These are phyloP conservation scores for Diversispora epigaea DNA, from an alignment of 192 early-diverging fungal genomes.

Conservation along the genomic window DNA sequence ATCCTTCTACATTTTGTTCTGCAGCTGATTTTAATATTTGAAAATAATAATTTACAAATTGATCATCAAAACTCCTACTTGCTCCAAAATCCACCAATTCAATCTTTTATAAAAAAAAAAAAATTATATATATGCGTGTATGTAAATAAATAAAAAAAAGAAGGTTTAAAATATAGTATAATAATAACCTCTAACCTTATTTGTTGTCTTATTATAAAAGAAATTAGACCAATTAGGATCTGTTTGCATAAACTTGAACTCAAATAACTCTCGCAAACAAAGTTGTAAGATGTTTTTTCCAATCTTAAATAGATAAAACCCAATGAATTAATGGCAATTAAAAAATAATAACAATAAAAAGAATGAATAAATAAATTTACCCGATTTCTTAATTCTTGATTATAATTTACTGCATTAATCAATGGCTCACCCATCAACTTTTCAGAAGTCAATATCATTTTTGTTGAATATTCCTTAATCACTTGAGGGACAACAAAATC, in stretches of 20 bases:
- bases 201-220: constrained; percentile 69
- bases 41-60: constrained; percentile 78
- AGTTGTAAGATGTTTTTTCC: constrained; percentile 75
- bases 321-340: neutral
- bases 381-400: constrained; percentile 58
- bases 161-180: neutral
- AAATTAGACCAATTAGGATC: constrained; percentile 99
- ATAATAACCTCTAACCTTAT: constrained; percentile 42
- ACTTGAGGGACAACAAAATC: constrained; percentile 74
- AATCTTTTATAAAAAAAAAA: constrained; percentile 46
- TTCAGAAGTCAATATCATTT: constrained; percentile 77
- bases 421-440: constrained; percentile 74
- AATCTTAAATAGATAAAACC: constrained; percentile 48
- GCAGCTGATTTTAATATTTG: constrained; percentile 72
- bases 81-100: constrained; percentile 95
- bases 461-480: constrained; percentile 64
- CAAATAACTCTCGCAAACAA: constrained; percentile 87
- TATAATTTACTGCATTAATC: constrained; percentile 53
- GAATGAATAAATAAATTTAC: constrained; percentile 34
- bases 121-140: neutral
- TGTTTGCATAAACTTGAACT: constrained; percentile 97
- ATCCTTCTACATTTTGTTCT: constrained; percentile 69
- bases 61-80: constrained; percentile 70
- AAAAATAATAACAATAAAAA: neutral
- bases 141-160: neutral